Base-by-base conservation (phyloP, 2,329 filamentous ascomycete genomes). In the Trichoderma atroviride region DNA sequence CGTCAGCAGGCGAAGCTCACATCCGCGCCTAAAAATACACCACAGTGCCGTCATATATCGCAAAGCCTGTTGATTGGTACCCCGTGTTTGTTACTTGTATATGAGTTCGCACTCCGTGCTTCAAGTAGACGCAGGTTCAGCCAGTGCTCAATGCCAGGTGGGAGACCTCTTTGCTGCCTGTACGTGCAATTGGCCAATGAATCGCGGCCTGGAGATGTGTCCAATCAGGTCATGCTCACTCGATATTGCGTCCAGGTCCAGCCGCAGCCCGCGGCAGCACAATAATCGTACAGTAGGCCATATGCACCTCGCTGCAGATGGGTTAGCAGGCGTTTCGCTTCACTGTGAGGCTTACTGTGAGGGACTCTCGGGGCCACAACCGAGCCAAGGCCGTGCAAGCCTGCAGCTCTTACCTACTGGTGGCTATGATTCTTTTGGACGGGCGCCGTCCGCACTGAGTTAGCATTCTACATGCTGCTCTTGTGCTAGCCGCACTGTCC, bases 1-100 rank as follows among this genome's bases (percentile, higher is more conserved):
- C 63, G 63, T 59, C 63, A 67, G 63, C 63, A 29, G 55, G 63
- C 63, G 63, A 67, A 55, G 63, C 63, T 59, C 63, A 58, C 63
- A 52, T 59, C 40, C 63, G 55, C 55, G 53, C 37, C 53, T 47
- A 65, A 43, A 55, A 64, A 40, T 40, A 64, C 61, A 64, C 31
- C 61, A 33, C 24, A 43, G 50, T 24, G 52, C 50, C 60, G 37
- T 53, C 22, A 56, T 65, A 65, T 31, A 43, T 56, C 61, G 27
- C 52, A 53, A 52, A 37, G 33, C 53, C 14, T 7, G 22, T 24
- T 24, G 24, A 50, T 33, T 22, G 16, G 60, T 27, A 37, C 10
- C 40, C 58, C 10, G 16, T 47, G 10, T 10, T 24, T 43, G 47
- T 24, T 50, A 47, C 14, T n/a, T 31, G 40, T 47, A n/a, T n/a